Conservation (phyloP, 2,329 filamentous ascomycete genomes). For the Scedosporium aurantiacum region DNA sequence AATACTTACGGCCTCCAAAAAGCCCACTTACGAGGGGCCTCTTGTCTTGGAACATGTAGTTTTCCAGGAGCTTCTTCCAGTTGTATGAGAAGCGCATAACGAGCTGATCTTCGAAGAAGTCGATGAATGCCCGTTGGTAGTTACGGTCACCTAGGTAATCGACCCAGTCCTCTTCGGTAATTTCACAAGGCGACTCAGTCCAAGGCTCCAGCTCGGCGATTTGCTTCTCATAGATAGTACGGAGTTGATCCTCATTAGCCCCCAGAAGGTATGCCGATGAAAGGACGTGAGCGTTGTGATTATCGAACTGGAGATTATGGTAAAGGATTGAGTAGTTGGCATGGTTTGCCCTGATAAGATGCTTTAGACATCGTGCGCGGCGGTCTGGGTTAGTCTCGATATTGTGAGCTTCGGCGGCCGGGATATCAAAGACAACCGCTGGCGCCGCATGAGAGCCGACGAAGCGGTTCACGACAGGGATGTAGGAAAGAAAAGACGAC, state of each 20-base stretch:
- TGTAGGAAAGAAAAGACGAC: conserved; percentile 5
- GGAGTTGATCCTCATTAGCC: conserved; percentile 60
- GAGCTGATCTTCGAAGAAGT: conserved; percentile 91
- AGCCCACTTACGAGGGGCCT: conserved; percentile 73
- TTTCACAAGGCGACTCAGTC: conserved; percentile 73
- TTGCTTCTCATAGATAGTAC: conserved; percentile 70
- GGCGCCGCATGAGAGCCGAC: neutral
- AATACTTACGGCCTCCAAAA: conserved; percentile 60
- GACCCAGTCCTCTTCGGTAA: conserved; percentile 75
- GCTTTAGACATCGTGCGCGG: conserved; percentile 72
- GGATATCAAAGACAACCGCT: conserved; percentile 35
- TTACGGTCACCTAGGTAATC: conserved; percentile 67
- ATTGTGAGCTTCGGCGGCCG: conserved; percentile 62
- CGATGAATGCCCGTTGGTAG: conserved; percentile 83
- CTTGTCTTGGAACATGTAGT: conserved; percentile 65
- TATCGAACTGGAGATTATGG: conserved; percentile 64
- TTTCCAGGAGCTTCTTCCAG: conserved; percentile 66
- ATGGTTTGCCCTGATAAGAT: conserved; percentile 85
- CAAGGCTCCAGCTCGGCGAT: conserved; percentile 64
- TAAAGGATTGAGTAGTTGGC: conserved; percentile 78
- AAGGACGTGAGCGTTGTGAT: conserved; percentile 73
- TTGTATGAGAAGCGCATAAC: conserved; percentile 64
- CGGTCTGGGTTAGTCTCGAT: conserved; percentile 74
- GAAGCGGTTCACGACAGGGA: neutral
- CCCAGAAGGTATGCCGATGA: conserved; percentile 80